phyloP scores from a whole-genome alignment of 1,139 yeast species.

The Blastobotrys arbuscula region DNA sequence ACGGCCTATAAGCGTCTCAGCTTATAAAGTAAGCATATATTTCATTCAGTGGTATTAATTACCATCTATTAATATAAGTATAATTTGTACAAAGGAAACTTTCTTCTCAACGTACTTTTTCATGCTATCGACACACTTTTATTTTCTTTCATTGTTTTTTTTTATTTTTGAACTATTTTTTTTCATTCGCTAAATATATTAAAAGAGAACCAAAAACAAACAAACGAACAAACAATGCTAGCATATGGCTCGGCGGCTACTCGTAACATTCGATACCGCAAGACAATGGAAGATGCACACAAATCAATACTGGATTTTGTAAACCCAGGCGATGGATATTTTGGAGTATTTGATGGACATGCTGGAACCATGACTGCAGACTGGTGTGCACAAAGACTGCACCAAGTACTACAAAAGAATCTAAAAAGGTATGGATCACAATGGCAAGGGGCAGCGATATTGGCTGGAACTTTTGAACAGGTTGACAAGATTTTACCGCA shows the following conservation, averaged over 20 bases:
- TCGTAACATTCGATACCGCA: conserved; percentile 62
- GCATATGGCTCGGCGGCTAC: conserved; percentile 10
- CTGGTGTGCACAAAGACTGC: conserved; percentile 90
- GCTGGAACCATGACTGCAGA: conserved; percentile 93
- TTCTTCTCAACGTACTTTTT: too few species aligned
- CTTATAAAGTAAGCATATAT: too few species aligned
- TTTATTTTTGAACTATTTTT: too few species aligned
- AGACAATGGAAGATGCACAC: conserved; percentile 96
- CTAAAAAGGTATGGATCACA: conserved; percentile 34
- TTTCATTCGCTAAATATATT: too few species aligned
- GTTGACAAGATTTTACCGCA: conserved; percentile 68
- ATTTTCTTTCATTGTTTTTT: too few species aligned
- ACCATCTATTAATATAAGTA: too few species aligned
- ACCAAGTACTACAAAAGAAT: conserved; percentile 52
- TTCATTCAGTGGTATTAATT: too few species aligned
- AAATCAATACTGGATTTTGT: conserved; percentile 89
- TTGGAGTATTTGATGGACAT: conserved; percentile 98
- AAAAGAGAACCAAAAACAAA: neutral
- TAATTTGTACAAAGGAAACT: too few species aligned
- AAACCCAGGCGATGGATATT: conserved; percentile 90
- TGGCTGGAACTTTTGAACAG: conserved; percentile 48
- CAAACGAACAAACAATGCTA: too few species aligned
- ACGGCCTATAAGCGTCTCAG: too few species aligned
- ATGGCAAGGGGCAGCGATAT: conserved; percentile 30
- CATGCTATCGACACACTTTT: too few species aligned